Evolutionary conservation across 2,329 filamentous ascomycete genomes (phyloP).

Genomic region (Penicillium sp.): DNA sequence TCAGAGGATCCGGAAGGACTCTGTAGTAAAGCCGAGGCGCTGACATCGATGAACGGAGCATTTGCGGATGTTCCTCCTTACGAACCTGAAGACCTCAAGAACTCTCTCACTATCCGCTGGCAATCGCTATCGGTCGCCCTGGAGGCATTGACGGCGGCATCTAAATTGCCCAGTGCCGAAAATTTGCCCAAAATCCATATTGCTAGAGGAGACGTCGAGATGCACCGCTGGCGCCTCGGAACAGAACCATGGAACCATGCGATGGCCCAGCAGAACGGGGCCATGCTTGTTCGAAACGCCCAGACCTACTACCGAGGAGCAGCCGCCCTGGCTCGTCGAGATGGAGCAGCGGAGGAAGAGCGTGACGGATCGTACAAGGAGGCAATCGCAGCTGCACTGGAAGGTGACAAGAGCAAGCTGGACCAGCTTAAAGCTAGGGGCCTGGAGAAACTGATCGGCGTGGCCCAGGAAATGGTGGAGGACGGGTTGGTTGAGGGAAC

Average conservation of each 20-base stretch:
- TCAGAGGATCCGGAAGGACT: slow-evolving; percentile 50
- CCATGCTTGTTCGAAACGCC: slow-evolving; percentile 56
- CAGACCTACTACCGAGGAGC: slow-evolving; percentile 61
- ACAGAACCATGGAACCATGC: slow-evolving; percentile 45
- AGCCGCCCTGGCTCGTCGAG: slow-evolving; percentile 40
- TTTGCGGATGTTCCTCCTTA: slow-evolving; percentile 37
- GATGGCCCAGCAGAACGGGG: slow-evolving; percentile 45
- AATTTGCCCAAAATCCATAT: slow-evolving; percentile 56
- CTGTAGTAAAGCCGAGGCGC: slow-evolving; percentile 58
- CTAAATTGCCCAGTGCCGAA: slow-evolving; percentile 52
- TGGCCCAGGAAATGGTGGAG: slow-evolving; percentile 54
- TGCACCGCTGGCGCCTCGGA: slow-evolving; percentile 55
- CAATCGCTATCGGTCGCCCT: slow-evolving; percentile 54
- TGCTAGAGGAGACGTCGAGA: slow-evolving; percentile 56
- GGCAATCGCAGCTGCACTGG: slow-evolving; percentile 49
- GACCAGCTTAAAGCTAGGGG: slow-evolving; percentile 36
- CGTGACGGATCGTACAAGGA: slow-evolving; percentile 51
- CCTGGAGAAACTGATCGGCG: slow-evolving; percentile 42
- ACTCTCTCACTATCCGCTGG: slow-evolving; percentile 48
- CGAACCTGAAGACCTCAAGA: slow-evolving; percentile 31
- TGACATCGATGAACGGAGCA: slow-evolving; percentile 56
- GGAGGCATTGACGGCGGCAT: slow-evolving; percentile 51
- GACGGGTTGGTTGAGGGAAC: slow-evolving; percentile 50
- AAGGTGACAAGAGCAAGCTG: slow-evolving; percentile 41
- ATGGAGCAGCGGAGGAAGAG: slow-evolving; percentile 45